These are phyloP conservation scores for Chenopodium quinoa DNA, from an alignment of 148 eudicot species.

Conservation along the genomic window DNA sequence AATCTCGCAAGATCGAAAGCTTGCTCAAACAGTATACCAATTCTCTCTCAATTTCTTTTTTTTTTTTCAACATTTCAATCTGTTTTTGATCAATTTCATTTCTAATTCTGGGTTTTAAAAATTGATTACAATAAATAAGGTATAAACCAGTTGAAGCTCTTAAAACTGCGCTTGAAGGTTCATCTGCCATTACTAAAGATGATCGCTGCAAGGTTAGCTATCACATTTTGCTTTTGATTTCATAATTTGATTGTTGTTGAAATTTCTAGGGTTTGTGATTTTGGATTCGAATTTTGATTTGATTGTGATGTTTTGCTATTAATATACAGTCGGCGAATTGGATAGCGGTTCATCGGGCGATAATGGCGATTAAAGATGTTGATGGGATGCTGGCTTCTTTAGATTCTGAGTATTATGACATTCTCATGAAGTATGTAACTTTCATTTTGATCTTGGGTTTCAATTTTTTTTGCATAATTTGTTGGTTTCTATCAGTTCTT, in stretches of 20 bases:
- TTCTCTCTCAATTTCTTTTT: not conserved
- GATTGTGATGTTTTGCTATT: no score
- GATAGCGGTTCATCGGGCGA: conserved; percentile 90
- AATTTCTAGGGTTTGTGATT: conserved; percentile 13
- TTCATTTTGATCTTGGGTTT: not conserved
- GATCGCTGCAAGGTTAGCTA: conserved; percentile 78
- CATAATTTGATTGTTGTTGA: not conserved
- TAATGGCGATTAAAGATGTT: conserved; percentile 93
- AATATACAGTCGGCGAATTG: conserved; percentile 83
- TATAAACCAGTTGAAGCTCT: conserved; percentile 91
- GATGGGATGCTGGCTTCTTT: conserved; percentile 82
- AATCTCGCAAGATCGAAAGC: conserved; percentile 93
- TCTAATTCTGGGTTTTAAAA: not conserved
- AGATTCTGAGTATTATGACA: conserved; percentile 91
- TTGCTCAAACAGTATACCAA: conserved; percentile 70
- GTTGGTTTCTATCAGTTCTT: not conserved
- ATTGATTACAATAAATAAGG: conserved; percentile 27
- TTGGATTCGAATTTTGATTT: not conserved
- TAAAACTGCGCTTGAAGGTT: conserved; percentile 93
- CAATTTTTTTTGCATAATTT: not conserved
- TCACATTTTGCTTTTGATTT: not conserved
- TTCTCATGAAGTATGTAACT: conserved; percentile 82
- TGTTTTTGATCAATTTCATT: conserved; percentile 4
- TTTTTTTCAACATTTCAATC: not conserved
- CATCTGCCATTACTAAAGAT: conserved; percentile 69